A percentile compares a stretch with the other conserved stretches of the same genome.
Evolutionary conservation across 441 rosid species (phyloP).

Genomic region (Brassica balearica): DNA sequence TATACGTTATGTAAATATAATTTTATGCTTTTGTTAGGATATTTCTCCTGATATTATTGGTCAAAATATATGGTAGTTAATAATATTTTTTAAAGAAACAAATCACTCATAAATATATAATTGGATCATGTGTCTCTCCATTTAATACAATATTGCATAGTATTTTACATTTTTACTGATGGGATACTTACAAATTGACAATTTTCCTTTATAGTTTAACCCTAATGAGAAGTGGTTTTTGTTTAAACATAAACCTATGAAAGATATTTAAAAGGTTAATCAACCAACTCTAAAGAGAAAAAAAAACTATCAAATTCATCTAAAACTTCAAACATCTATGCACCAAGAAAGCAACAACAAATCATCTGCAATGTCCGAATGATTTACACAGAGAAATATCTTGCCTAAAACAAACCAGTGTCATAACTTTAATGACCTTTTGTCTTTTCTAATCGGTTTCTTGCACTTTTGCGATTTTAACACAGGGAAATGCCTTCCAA

Average conservation of each 20-base stretch:
- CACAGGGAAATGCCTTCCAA: slow-evolving; percentile 21
- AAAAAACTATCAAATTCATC: background rate
- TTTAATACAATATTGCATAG: background rate
- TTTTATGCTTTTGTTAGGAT: background rate
- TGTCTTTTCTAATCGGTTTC: slow-evolving; percentile 10
- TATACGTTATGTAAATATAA: background rate
- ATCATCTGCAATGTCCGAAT: slow-evolving; percentile 8
- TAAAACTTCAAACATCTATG: background rate
- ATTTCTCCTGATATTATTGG: background rate
- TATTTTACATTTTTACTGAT: background rate
- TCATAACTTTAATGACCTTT: slow-evolving; percentile 18
- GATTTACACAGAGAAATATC: background rate
- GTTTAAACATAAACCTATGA: background rate
- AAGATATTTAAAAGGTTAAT: background rate
- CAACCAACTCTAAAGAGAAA: background rate
- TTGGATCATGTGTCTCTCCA: background rate
- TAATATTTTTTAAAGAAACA: too few species aligned
- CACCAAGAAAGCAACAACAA: slow-evolving; percentile 5
- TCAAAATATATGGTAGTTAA: background rate
- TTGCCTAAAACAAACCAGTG: slow-evolving; percentile 33
- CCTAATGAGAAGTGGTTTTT: background rate
- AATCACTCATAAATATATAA: too few species aligned
- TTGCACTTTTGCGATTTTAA: slow-evolving; percentile 22
- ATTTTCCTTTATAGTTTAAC: background rate
- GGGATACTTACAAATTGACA: background rate